These are phyloP conservation scores for Nemania sp. DNA, from an alignment of 2,329 filamentous ascomycete genomes.

Conservation along the genomic window DNA sequence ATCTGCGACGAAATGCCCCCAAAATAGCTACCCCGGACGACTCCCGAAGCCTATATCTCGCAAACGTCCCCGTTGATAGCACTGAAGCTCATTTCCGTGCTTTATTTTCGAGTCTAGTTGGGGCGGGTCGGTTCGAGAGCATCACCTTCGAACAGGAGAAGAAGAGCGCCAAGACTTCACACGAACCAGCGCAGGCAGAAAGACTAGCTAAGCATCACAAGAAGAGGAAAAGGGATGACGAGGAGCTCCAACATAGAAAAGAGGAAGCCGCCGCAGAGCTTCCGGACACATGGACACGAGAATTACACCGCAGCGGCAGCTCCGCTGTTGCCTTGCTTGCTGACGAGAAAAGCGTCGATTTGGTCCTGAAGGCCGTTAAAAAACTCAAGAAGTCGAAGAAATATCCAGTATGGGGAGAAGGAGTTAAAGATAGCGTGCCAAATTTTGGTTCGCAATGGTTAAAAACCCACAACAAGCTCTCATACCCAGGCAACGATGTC, in stretches of 20 bases:
- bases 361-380: constrained; percentile 79
- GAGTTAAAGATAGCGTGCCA: constrained; percentile 67
- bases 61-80: constrained; percentile 88
- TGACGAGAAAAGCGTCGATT: constrained; percentile 81
- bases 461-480: constrained; percentile 76
- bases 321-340: constrained; percentile 86
- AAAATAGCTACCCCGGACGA: constrained; percentile 80
- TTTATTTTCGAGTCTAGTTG: constrained; percentile 79
- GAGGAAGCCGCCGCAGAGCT: constrained; percentile 72
- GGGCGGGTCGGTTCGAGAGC: constrained; percentile 80
- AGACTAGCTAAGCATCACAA: constrained; percentile 58
- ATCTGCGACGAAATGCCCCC: constrained; percentile 85
- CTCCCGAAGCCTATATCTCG: constrained; percentile 85
- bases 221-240: constrained; percentile 62
- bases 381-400: constrained; percentile 70
- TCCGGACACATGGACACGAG: constrained; percentile 79
- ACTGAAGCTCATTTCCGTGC: constrained; percentile 81
- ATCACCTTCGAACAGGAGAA: constrained; percentile 78
- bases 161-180: constrained; percentile 53
- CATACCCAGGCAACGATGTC: constrained; percentile 74
- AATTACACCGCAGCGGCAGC: constrained; percentile 77
- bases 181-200: constrained; percentile 60
- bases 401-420: constrained; percentile 76
- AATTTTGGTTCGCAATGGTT: constrained; percentile 68
- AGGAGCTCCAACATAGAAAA: constrained; percentile 56